phyloP scores from a whole-genome alignment of 106 monocot species.

The Phalaenopsis equestris region DNA sequence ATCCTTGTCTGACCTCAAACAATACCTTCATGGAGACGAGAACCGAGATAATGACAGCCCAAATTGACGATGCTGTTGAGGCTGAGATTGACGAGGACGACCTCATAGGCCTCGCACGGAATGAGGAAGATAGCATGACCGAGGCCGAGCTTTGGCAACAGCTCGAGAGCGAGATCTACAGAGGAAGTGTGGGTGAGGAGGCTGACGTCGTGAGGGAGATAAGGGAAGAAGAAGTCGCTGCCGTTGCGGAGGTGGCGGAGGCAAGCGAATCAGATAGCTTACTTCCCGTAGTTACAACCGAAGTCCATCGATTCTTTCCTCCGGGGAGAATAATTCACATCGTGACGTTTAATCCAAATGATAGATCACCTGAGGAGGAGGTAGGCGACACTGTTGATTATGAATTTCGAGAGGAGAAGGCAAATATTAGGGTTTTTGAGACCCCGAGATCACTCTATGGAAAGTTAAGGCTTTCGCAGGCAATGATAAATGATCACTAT shows the following conservation, averaged over 20 bases:
- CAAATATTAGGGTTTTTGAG: slow-evolving; percentile 59
- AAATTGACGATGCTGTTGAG: slow-evolving; percentile 23
- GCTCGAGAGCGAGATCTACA: slow-evolving; percentile 73
- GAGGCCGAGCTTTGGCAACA: slow-evolving; percentile 95
- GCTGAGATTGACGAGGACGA: slow-evolving; percentile 46
- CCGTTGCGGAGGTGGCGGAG: slow-evolving; percentile 36
- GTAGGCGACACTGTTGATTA: slow-evolving; percentile 3
- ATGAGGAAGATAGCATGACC: slow-evolving; percentile 49
- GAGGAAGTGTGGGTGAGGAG: slow-evolving; percentile 31
- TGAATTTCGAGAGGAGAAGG: slow-evolving; percentile 1
- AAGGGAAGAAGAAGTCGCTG: slow-evolving; percentile 56
- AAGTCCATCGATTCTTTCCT: slow-evolving; percentile 72
- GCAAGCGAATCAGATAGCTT: slow-evolving; percentile 22
- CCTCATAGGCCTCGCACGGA: slow-evolving; percentile 31
- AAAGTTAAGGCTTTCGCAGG: slow-evolving; percentile 75
- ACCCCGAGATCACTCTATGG: slow-evolving; percentile 83
- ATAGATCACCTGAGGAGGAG: slow-evolving; percentile 14
- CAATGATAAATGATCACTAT: slow-evolving; percentile 90
- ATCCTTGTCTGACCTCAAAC: slow-evolving; percentile 14
- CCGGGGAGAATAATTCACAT: slow-evolving; percentile 93
- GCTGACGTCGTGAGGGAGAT: slow-evolving; percentile 40
- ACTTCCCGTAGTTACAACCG: slow-evolving; percentile 24
- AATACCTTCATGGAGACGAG: slow-evolving; percentile 12
- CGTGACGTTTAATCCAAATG: slow-evolving; percentile 26
- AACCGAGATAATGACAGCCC: slow-evolving; percentile 32